These are phyloP conservation scores for Amanita brunnescens DNA, from an alignment of 768 basidiomycete genomes.

Conservation along the genomic window DNA sequence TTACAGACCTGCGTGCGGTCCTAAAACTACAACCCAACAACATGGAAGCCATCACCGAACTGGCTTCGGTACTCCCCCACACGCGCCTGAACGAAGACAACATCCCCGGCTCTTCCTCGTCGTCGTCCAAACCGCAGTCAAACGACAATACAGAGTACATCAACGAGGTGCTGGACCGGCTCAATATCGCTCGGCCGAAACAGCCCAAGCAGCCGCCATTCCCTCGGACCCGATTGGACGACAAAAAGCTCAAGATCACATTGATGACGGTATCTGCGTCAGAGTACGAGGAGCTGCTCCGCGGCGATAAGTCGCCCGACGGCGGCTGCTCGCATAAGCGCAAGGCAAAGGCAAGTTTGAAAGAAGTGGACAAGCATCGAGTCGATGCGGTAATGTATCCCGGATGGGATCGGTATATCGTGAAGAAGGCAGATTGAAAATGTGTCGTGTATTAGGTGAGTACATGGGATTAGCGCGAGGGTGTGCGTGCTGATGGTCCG, in stretches of 20 bases:
- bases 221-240: slow-evolving; percentile 39
- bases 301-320: not conserved
- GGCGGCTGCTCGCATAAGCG: slow-evolving; percentile 6
- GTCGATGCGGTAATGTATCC: slow-evolving; percentile 46
- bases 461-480: too few relatives aligned
- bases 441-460: not conserved
- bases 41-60: slow-evolving; percentile 49
- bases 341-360: slow-evolving; percentile 22
- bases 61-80: slow-evolving; percentile 32
- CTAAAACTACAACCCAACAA: slow-evolving; percentile 59
- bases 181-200: slow-evolving; percentile 33
- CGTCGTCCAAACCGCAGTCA: slow-evolving; percentile 16
- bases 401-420: slow-evolving; percentile 58
- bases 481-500: too few relatives aligned
- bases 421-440: slow-evolving; percentile 24
- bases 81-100: slow-evolving; percentile 2
- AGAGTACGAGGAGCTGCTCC: slow-evolving; percentile 1
- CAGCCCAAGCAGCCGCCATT: slow-evolving; percentile 44
- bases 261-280: slow-evolving; percentile 32
- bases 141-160: slow-evolving; percentile 12
- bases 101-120: slow-evolving; percentile 7
- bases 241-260: slow-evolving; percentile 44
- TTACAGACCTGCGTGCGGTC: slow-evolving; percentile 53
- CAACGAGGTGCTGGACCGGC: slow-evolving; percentile 18
- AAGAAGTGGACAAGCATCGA: slow-evolving; percentile 25